Evolutionary conservation across 345 rosid species (phyloP).

Genomic region (Salix arbutifolia): DNA sequence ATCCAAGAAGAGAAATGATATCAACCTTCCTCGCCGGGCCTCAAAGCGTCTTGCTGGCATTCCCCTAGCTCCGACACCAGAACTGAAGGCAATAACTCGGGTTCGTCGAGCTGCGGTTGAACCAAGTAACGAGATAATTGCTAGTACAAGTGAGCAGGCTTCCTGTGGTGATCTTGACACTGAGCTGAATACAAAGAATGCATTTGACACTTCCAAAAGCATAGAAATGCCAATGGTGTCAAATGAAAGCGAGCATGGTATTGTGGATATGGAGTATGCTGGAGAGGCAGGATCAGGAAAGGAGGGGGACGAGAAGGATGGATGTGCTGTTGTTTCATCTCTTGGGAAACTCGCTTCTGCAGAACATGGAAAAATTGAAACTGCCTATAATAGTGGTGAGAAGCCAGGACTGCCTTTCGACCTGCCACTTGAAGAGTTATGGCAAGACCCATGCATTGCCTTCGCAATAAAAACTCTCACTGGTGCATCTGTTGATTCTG

Average conservation of each 20-base stretch:
- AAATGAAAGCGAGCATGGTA: conserved; percentile 21
- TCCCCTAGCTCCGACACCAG: conserved; percentile 60
- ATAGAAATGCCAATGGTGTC: conserved; percentile 7
- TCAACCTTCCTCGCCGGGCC: conserved; percentile 51
- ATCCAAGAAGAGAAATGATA: conserved; percentile 34
- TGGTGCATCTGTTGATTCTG: conserved; percentile 48
- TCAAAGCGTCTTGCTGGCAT: conserved; percentile 92
- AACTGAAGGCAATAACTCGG: conserved; percentile 43
- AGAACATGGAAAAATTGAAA: conserved; percentile 12
- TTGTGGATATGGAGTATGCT: conserved; percentile 13
- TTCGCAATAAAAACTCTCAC: conserved; percentile 93
- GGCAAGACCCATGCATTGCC: conserved; percentile 93
- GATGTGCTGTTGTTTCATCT: conserved; percentile 9
- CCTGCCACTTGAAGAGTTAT: conserved; percentile 63
- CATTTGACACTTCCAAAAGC: conserved; percentile 14
- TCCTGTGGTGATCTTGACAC: conserved; percentile 21
- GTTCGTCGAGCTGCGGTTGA: conserved; percentile 35
- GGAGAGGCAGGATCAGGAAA: conserved; percentile 22
- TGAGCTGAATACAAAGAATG: conserved; percentile 11
- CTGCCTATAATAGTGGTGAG: conserved; percentile 18
- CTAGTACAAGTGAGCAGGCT: conserved; percentile 15
- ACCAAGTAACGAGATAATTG: conserved; percentile 25
- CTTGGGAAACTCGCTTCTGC: conserved; percentile 3
- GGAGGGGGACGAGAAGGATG: conserved; percentile 13
- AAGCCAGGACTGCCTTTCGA: conserved; percentile 31